Evolutionary conservation across 495 filamentous ascomycete genomes (phyloP).

Genomic region (Penicillium bovifimosum): DNA sequence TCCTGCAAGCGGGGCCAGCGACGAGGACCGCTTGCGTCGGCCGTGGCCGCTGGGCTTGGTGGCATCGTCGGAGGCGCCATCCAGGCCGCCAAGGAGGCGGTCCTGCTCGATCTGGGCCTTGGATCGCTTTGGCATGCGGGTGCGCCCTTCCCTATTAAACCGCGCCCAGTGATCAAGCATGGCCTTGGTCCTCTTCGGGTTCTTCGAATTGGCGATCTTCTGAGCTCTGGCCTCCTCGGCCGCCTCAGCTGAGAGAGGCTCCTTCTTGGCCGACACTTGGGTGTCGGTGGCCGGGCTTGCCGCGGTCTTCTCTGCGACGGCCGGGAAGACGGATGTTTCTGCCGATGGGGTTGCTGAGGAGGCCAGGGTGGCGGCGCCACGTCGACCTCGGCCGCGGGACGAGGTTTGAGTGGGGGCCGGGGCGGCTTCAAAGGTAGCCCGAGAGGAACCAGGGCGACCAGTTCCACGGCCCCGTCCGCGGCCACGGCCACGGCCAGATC

Average conservation of each 20-base stretch:
- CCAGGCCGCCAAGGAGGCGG: constrained; percentile 23
- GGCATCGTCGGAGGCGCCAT: constrained; percentile 20
- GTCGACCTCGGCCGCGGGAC: constrained; percentile 22
- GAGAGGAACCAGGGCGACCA: constrained; percentile 14
- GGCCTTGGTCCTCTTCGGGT: constrained; percentile 44
- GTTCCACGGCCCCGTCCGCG: constrained; percentile 31
- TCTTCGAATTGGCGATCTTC: constrained; percentile 44
- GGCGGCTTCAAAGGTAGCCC: constrained; percentile 21
- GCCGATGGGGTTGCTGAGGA: constrained; percentile 1
- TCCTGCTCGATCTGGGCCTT: constrained; percentile 44
- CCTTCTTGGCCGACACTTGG: constrained; percentile 5
- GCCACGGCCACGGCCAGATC: constrained; percentile 47
- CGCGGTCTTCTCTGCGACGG: constrained; percentile 9
- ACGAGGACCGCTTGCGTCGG: constrained; percentile 20
- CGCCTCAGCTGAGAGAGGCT: constrained; percentile 23
- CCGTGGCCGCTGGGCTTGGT: constrained; percentile 24
- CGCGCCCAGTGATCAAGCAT: constrained; percentile 48
- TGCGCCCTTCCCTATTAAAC: constrained; percentile 40
- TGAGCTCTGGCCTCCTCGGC: constrained; percentile 31
- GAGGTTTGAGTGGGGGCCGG: constrained; percentile 9
- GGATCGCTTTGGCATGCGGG: constrained; percentile 44
- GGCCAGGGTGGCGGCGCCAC: constrained; percentile 17
- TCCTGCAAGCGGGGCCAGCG: constrained; percentile 17
- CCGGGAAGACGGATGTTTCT: constrained; percentile 5
- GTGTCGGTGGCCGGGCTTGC: constrained; percentile 1